Base-by-base conservation (phyloP, 2,329 filamentous ascomycete species). In the Fusarium drepaniforme region DNA sequence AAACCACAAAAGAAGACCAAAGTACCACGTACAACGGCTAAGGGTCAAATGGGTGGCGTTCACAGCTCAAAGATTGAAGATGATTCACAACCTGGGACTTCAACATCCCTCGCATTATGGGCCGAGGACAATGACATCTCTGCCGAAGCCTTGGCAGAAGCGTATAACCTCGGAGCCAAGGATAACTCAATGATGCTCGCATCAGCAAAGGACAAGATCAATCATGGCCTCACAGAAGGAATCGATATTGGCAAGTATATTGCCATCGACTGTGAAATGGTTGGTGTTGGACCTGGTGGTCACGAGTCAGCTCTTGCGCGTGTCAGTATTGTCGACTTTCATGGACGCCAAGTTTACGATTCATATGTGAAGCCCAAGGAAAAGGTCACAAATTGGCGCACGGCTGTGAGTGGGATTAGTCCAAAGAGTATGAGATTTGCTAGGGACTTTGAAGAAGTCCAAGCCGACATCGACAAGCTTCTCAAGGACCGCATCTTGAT, bases 231-330 rank as follows among this genome's bases (percentile, higher is more conserved):
- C 5, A 88, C 90, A 2, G 82, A 86, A 28, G 90, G 88, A 8
- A 84, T 93, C 40, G 90, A 95, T 64, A 86, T 96, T 23, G 97
- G 96, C 62, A 97, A 97, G 87, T 99, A 97, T 82, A 86, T 99
- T 49, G 93, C 94, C 23, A 90, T 99, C 57, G 97, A 99, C 85
- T 99, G 97, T 83, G 97, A 99, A 85, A 99, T 99, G 97, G 97
- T 99, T 30, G 97, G 96, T 58, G 91, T 97, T 15, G 94, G 93
- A 0, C 90, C 90, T 1, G 91, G 91, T 61, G 89, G 91, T 25
- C 88, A 92, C 74, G 90, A 92, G 80, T 95, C 94, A 40, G 92
- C 91, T 0, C 90, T 99, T 53, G 97, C 97, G 1, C 91, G 97
- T 57, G 94, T 96, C 66, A 97, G 94, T 80, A 86, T 97, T 18